Evolutionary conservation across 2,329 filamentous ascomycete genomes (phyloP).

Genomic region (Aspergillus sp.): DNA sequence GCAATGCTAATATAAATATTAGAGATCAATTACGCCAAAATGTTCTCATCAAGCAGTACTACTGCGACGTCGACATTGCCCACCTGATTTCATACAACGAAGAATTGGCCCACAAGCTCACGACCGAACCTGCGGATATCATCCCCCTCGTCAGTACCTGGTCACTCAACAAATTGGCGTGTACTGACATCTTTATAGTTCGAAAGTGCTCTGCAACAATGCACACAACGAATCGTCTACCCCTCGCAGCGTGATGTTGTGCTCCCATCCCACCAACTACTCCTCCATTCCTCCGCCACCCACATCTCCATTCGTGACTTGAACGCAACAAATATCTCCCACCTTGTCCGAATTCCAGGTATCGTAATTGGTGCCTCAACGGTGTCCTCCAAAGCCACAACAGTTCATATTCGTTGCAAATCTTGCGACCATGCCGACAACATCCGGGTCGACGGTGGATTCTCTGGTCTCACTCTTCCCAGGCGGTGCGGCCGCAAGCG

Average conservation of each 20-base stretch:
- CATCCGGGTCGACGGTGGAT: conserved; percentile 77
- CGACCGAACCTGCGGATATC: conserved; percentile 85
- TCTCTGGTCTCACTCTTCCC: conserved; percentile 82
- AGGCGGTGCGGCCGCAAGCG: conserved; percentile 69
- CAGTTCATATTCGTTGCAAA: conserved; percentile 82
- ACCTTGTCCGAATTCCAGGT: conserved; percentile 92
- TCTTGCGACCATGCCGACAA: conserved; percentile 73
- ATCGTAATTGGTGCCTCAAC: conserved; percentile 98
- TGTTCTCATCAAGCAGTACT: conserved; percentile 89
- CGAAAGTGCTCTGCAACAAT: conserved; percentile 83
- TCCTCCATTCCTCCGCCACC: conserved; percentile 88
- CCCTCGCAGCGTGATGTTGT: conserved; percentile 67
- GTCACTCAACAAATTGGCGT: background rate
- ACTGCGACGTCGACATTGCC: conserved; percentile 92
- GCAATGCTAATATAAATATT: conserved; percentile 3
- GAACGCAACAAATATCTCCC: conserved; percentile 86
- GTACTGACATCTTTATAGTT: conserved; percentile 59
- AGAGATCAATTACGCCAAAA: conserved; percentile 97
- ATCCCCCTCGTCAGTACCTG: conserved; percentile 74
- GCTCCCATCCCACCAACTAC: conserved; percentile 88
- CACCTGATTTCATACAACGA: conserved; percentile 96
- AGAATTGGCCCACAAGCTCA: conserved; percentile 85
- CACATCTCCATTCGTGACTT: conserved; percentile 92
- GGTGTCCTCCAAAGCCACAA: conserved; percentile 91
- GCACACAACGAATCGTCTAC: conserved; percentile 90